Base-by-base conservation (phyloP, 169 alveolate genomes). In the Babesia sp. region DNA sequence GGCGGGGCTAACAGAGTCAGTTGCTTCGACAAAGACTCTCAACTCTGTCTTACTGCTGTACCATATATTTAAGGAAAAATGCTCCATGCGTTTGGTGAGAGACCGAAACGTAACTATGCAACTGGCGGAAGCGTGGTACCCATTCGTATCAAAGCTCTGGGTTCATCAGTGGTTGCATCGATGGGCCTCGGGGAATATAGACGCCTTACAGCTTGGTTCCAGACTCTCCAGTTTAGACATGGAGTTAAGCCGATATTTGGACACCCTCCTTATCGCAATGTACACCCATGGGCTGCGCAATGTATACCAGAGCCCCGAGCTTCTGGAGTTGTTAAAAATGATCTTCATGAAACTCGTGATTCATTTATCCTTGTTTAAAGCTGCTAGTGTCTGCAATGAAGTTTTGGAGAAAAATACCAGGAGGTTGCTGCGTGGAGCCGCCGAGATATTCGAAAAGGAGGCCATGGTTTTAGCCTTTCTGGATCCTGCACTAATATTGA, bases 51-150 rank as follows among this genome's bases (percentile, higher is more conserved):
- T 79, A 11, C 41, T 79, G 31, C 26, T 55, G 41, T 36, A 79
- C 50, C 87, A 79, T 29, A 63, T 79, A 4, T 71, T 79, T 46
- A 79, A 79, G 67, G 87, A 79, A 50, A 54, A 75, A 42, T 33
- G 58, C 20, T 58, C 83, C 11, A 59, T 79, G 83, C 51, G 76
- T 28, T 41, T 79, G 20, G 24, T 37, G 54, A 71, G 70, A 34
- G 82, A 70, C 48, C 26, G 87, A 18, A 64, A 55, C 42, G 45
- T 41, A 20, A 71, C 76, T 7, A 41, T 16, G 16, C 56, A 70
- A 3, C 8, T 79, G 36, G 75, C 84, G 4, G 72, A 64, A 34
- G 67, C 45, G 36, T 46, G 64, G 53, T 79, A 41, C 24, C 87
- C 82, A 18, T 58, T 33, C 18, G 68, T 79, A 0, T 58, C 83